Conservation (phyloP, 2,329 filamentous ascomycete species). For the Talaromyces sp. region DNA sequence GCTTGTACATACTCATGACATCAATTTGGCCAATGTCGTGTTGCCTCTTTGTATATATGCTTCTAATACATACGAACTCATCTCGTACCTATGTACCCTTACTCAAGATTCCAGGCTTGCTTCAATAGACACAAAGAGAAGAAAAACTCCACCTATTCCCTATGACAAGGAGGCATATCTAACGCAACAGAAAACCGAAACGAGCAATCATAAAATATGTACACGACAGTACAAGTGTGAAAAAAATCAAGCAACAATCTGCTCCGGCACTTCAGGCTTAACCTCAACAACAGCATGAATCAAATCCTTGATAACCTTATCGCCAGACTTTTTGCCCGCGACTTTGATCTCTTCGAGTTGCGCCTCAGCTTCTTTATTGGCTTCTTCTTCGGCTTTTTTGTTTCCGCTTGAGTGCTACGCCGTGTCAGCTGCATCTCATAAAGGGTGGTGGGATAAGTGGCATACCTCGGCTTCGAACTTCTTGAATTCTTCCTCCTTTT, state of each 20-base stretch:
- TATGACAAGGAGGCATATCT: not conserved
- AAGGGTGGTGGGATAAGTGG: not conserved
- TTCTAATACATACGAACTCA: not conserved
- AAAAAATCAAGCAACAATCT: conserved; percentile 30
- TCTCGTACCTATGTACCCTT: not conserved
- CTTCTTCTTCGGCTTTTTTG: conserved; percentile 73
- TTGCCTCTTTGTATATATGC: not conserved
- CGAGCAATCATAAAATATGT: conserved; percentile 1
- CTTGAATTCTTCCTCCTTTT: conserved; percentile 94
- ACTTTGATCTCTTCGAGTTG: conserved; percentile 79
- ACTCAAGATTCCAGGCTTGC: not conserved
- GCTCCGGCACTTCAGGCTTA: conserved; percentile 64
- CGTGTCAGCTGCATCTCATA: not conserved
- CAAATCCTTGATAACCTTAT: conserved; percentile 76
- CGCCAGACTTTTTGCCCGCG: conserved; percentile 74
- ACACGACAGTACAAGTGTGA: not conserved
- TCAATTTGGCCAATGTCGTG: not conserved
- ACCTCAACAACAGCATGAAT: conserved; percentile 82
- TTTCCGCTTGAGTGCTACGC: conserved; percentile 86
- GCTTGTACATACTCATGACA: not conserved
- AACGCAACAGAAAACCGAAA: not conserved
- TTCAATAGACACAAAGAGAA: not conserved
- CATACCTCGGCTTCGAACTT: conserved; percentile 78
- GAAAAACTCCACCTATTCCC: not conserved
- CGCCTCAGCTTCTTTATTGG: conserved; percentile 73